Percentiles rank a stretch among this genome's conserved stretches.
These are phyloP conservation scores for Penicillium sp. DNA, from an alignment of 2,329 filamentous ascomycete species.

Conservation along the genomic window DNA sequence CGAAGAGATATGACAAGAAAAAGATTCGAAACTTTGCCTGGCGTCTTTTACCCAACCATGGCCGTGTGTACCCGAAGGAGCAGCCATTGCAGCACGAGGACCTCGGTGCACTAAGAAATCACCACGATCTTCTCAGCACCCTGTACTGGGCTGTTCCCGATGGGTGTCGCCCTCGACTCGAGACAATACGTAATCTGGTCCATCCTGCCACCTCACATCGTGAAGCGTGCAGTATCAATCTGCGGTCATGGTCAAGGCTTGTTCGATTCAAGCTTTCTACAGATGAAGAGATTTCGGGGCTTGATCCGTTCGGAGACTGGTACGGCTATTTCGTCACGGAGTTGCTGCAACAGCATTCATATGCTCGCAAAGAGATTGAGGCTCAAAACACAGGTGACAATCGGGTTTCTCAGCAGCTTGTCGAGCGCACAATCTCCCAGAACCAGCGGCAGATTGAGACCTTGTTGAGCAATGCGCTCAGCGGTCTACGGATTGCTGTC, in stretches of 20 bases:
- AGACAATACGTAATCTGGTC: slow-evolving; percentile 47
- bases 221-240: slow-evolving; percentile 52
- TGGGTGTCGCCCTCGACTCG: slow-evolving; percentile 45
- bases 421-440: slow-evolving; percentile 46
- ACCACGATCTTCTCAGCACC: slow-evolving; percentile 53
- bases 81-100: slow-evolving; percentile 45
- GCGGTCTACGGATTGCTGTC: slow-evolving; percentile 44
- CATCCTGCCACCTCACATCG: slow-evolving; percentile 50
- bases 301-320: slow-evolving; percentile 48
- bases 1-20: slow-evolving; percentile 41
- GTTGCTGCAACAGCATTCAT: slow-evolving; percentile 47
- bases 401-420: slow-evolving; percentile 39
- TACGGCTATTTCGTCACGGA: slow-evolving; percentile 46
- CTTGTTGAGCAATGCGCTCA: slow-evolving; percentile 46
- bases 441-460: slow-evolving; percentile 53
- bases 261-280: slow-evolving; percentile 50
- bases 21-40: slow-evolving; percentile 50
- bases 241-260: slow-evolving; percentile 51
- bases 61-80: slow-evolving; percentile 53
- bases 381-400: slow-evolving; percentile 38
- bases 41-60: slow-evolving; percentile 53
- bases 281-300: slow-evolving; percentile 38
- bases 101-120: slow-evolving; percentile 51
- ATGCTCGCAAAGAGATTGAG: slow-evolving; percentile 52
- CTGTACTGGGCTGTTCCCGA: slow-evolving; percentile 52